Evolutionary conservation across 306 rosid genomes (phyloP).

Genomic region (Cicer judaicum): DNA sequence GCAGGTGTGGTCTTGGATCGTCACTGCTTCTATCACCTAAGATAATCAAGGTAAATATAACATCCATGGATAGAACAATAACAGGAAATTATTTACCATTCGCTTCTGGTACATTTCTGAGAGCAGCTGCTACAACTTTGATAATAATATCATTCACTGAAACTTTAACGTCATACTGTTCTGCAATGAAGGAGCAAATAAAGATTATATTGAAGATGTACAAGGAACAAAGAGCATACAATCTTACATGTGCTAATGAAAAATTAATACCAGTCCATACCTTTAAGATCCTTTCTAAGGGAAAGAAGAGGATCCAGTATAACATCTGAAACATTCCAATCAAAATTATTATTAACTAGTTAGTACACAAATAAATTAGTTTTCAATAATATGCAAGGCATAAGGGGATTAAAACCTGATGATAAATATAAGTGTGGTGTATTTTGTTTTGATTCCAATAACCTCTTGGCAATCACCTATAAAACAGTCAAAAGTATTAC

Average conservation of each 20-base stretch:
- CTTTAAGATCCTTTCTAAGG: slow-evolving; percentile 89
- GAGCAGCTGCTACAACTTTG: slow-evolving; percentile 93
- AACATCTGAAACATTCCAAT: slow-evolving; percentile 65
- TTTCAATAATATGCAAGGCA: slow-evolving; percentile 33
- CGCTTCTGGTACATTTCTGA: slow-evolving; percentile 88
- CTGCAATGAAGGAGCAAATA: slow-evolving; percentile 58
- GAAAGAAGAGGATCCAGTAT: slow-evolving; percentile 88
- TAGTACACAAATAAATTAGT: slow-evolving; percentile 22
- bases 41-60: slow-evolving; percentile 21
- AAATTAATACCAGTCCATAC: slow-evolving; percentile 50
- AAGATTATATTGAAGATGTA: slow-evolving; percentile 40
- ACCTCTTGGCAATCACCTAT: slow-evolving; percentile 93
- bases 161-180: slow-evolving; percentile 88
- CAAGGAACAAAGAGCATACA: slow-evolving; percentile 29
- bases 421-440: slow-evolving; percentile 89
- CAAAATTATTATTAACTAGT: slow-evolving; percentile 37
- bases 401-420: slow-evolving; percentile 63
- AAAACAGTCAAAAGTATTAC: slow-evolving; percentile 36
- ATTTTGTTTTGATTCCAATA: slow-evolving; percentile 88
- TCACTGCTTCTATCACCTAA: background rate
- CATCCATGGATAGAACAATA: slow-evolving; percentile 26
- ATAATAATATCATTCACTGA: slow-evolving; percentile 95
- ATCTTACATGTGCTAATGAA: slow-evolving; percentile 17
- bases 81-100: slow-evolving; percentile 66
- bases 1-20: too few species aligned